Evolutionary conservation across 257 asterid species (phyloP).

Genomic region (Solanum tarapatanum): DNA sequence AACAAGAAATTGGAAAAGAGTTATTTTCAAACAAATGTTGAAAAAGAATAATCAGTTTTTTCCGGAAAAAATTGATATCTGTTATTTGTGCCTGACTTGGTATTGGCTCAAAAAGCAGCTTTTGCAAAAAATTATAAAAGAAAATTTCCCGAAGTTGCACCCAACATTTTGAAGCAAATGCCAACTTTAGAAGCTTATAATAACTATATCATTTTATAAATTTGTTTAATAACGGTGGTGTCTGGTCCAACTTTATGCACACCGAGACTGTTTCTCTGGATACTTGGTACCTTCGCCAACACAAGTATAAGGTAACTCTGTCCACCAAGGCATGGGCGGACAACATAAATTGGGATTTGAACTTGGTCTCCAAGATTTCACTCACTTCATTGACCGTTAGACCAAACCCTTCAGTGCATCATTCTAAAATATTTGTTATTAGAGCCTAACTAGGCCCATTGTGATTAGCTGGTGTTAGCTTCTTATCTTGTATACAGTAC

Average conservation of each 20-base stretch:
- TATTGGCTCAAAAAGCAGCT: not conserved
- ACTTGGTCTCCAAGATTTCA: not conserved
- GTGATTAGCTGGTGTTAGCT: not conserved
- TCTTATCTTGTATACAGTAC: not conserved
- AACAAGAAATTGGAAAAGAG: not conserved
- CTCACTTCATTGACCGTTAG: not conserved
- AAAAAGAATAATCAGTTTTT: not conserved
- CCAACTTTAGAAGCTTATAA: not conserved
- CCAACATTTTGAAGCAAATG: not conserved
- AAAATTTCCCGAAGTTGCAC: not conserved
- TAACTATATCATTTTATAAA: not conserved
- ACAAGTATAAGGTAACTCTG: not conserved
- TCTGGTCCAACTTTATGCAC: not conserved
- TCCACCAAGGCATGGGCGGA: not conserved
- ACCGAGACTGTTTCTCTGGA: not conserved
- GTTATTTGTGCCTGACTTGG: not conserved
- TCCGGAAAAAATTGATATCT: not conserved
- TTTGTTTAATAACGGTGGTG: not conserved
- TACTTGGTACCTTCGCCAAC: not conserved
- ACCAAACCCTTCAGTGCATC: not conserved
- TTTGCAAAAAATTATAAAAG: not conserved
- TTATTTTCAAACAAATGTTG: not conserved
- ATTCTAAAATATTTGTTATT: not conserved
- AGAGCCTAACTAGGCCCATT: not conserved
- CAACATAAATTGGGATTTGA: not conserved